phyloP scores from a whole-genome alignment of 2,329 filamentous ascomycete genomes.

The Hirsutella rhossiliensis region DNA sequence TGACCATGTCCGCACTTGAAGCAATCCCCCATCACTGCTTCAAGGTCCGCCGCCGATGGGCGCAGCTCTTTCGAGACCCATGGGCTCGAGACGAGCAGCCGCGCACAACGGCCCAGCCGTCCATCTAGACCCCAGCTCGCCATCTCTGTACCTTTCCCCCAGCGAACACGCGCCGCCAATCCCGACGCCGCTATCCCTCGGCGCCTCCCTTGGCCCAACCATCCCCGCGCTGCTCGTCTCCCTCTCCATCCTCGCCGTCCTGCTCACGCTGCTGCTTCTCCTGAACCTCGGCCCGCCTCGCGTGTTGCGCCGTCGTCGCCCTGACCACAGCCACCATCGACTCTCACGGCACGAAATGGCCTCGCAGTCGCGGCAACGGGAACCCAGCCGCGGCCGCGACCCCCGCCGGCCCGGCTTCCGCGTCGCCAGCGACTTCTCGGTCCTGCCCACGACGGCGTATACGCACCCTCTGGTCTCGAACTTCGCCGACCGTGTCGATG shows the following conservation, averaged over 20 bases:
- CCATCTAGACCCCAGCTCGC: too few species aligned
- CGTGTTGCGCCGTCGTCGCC: neutral
- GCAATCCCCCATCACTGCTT: too few species aligned
- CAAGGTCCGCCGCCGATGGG: too few species aligned
- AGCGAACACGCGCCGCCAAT: neutral
- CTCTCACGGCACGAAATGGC: neutral
- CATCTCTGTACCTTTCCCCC: too few species aligned
- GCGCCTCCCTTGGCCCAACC: neutral
- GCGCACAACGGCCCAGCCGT: too few species aligned
- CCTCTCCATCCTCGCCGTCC: neutral
- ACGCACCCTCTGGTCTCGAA: too few species aligned
- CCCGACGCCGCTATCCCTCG: neutral
- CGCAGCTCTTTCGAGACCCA: too few species aligned
- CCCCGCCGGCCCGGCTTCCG: neutral
- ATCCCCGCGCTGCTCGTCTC: slow-evolving; percentile 1
- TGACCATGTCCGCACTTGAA: too few species aligned
- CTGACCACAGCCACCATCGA: neutral
- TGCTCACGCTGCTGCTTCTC: neutral
- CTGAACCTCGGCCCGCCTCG: neutral
- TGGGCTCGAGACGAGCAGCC: too few species aligned
- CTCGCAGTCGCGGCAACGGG: neutral
- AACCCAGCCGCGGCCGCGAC: too few species aligned
- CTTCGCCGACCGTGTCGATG: too few species aligned
- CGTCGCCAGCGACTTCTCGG: neutral
- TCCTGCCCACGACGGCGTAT: neutral